These are phyloP conservation scores for Ceratocystis smalleyi DNA, from an alignment of 2,329 filamentous ascomycete genomes.

Conservation along the genomic window DNA sequence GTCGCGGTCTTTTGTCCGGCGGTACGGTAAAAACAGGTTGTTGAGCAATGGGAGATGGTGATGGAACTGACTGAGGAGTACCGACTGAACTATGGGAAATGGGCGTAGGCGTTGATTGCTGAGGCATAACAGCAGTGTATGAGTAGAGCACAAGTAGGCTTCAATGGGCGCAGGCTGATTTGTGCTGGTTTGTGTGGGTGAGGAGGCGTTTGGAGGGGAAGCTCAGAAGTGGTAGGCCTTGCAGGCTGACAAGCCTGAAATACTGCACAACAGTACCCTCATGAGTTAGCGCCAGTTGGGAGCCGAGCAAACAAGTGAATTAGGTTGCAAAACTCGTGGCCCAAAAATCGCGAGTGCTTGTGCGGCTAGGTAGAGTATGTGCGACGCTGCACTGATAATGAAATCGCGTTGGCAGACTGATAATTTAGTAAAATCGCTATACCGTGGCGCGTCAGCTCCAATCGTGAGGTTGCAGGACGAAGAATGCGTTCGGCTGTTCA, in stretches of 20 bases:
- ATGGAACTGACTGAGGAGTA: slow-evolving; percentile 40
- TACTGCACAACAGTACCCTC: slow-evolving; percentile 30
- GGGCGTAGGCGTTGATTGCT: slow-evolving; percentile 3
- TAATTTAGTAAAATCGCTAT: not conserved
- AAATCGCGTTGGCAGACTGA: slow-evolving; percentile 3
- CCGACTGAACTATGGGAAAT: not conserved
- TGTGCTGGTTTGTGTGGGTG: not conserved
- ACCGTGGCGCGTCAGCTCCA: slow-evolving; percentile 9
- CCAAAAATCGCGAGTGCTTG: not conserved
- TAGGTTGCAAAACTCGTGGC: not conserved
- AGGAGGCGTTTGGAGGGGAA: slow-evolving; percentile 7
- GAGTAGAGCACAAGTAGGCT: not conserved
- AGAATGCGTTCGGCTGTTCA: slow-evolving; percentile 8
- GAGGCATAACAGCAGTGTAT: slow-evolving; percentile 6
- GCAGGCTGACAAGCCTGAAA: slow-evolving; percentile 37
- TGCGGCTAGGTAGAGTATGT: not conserved
- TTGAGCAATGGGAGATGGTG: slow-evolving; percentile 46
- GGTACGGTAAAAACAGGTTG: slow-evolving; percentile 43
- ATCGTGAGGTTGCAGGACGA: slow-evolving; percentile 9
- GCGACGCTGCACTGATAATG: not conserved
- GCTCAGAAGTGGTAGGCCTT: slow-evolving; percentile 20
- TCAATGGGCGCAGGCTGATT: not conserved
- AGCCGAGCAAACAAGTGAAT: not conserved
- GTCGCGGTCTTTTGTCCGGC: slow-evolving; percentile 56
- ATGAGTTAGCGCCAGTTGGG: slow-evolving; percentile 29